These are phyloP conservation scores for Cladophialophora yegresii DNA, from an alignment of 2,329 filamentous ascomycete species.

Conservation along the genomic window DNA sequence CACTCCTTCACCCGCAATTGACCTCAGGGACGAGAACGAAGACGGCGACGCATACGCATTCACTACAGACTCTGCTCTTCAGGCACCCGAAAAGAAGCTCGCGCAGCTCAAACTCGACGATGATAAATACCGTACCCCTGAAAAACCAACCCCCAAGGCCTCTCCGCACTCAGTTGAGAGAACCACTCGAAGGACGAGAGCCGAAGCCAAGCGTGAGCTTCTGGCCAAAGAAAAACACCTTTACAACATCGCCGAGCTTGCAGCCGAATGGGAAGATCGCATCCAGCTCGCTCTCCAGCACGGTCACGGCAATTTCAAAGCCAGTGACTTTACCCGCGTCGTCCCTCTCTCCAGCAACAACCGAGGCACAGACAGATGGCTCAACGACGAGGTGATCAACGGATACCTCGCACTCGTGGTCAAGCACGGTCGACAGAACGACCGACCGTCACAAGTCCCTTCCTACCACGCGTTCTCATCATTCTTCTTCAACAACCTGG, in stretches of 20 bases:
- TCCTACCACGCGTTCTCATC: constrained; percentile 49
- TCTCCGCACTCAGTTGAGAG: constrained; percentile 25
- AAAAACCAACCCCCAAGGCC: constrained; percentile 31
- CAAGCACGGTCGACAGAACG: constrained; percentile 37
- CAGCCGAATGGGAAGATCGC: constrained; percentile 42
- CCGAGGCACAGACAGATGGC: constrained; percentile 40
- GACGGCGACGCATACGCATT: constrained; percentile 3
- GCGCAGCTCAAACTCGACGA: constrained; percentile 26
- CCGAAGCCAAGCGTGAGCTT: constrained; percentile 35
- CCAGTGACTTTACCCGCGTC: constrained; percentile 33
- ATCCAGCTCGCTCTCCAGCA: constrained; percentile 38
- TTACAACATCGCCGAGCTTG: constrained; percentile 43
- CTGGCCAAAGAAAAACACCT: constrained; percentile 29
- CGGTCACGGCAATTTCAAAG: constrained; percentile 26
- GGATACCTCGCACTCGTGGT: constrained; percentile 48
- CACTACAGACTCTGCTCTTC: constrained; percentile 1
- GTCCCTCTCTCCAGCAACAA: constrained; percentile 25
- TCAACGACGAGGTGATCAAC: constrained; percentile 53
- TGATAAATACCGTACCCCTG: constrained; percentile 14
- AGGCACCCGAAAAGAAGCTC: constrained; percentile 27
- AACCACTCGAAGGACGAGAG: constrained; percentile 30
- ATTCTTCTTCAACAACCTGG: constrained; percentile 48
- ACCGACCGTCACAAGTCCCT: constrained; percentile 39
- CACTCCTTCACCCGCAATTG: constrained; percentile 1
- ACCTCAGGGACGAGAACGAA: constrained; percentile 13